These are phyloP conservation scores for Teunomyces lycoperdinae DNA, from an alignment of 805 yeast genomes.

Conservation along the genomic window DNA sequence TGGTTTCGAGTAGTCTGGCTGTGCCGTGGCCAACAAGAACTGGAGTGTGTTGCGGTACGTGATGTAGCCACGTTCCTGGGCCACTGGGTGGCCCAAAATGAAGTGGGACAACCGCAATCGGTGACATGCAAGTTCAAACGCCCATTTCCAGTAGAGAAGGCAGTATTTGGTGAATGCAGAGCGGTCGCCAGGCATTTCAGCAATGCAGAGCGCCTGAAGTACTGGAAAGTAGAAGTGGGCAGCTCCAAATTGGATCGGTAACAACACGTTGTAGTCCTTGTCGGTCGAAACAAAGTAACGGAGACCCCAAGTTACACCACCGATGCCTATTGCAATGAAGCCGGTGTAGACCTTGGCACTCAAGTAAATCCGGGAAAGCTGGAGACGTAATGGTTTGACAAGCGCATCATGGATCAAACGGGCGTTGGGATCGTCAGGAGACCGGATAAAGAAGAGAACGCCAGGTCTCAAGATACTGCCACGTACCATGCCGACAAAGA, in stretches of 20 bases:
- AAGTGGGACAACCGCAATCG: slow-evolving; percentile 78
- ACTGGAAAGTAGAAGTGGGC: neutral
- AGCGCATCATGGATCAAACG: slow-evolving; percentile 84
- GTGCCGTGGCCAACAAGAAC: slow-evolving; percentile 35
- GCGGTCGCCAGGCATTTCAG: slow-evolving; percentile 3
- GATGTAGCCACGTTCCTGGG: slow-evolving; percentile 69
- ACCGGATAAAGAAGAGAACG: slow-evolving; percentile 83
- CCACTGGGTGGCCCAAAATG: slow-evolving; percentile 57
- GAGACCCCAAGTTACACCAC: slow-evolving; percentile 54
- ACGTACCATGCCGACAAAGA: slow-evolving; percentile 82
- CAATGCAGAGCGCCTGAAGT: neutral
- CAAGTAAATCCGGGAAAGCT: slow-evolving; percentile 66
- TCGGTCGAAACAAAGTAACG: slow-evolving; percentile 22
- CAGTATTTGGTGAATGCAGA: slow-evolving; percentile 25
- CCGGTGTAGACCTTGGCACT: slow-evolving; percentile 74
- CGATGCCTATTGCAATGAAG: slow-evolving; percentile 74
- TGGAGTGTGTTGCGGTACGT: slow-evolving; percentile 52
- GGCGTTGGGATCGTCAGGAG: slow-evolving; percentile 91
- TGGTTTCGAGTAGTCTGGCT: slow-evolving; percentile 60
- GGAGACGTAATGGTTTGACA: slow-evolving; percentile 69
- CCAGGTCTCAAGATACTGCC: slow-evolving; percentile 76
- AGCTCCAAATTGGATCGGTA: slow-evolving; percentile 18
- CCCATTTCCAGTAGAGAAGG: slow-evolving; percentile 58
- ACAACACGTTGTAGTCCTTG: slow-evolving; percentile 13
- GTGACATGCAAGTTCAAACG: slow-evolving; percentile 53